Conservation (phyloP, 2,329 filamentous ascomycete genomes). For the Orbilia javanica region DNA sequence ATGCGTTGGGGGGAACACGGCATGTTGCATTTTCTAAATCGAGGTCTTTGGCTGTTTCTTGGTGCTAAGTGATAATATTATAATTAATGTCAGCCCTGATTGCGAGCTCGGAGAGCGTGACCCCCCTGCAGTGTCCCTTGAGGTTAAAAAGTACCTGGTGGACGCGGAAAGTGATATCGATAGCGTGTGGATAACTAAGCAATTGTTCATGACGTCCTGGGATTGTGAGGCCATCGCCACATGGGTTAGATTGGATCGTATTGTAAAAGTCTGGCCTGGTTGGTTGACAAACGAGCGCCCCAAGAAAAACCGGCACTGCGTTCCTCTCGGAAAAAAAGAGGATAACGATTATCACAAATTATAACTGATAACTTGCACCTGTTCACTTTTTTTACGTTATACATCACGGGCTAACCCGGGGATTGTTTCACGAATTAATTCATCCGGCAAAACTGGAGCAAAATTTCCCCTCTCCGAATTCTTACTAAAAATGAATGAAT, state of each 20-base stretch:
- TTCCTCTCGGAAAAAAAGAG: slow-evolving; percentile 3
- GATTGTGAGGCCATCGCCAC: background rate
- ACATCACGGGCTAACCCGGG: too few relatives aligned
- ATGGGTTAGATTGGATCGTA: slow-evolving; percentile 19
- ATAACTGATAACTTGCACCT: background rate
- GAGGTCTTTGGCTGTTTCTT: background rate
- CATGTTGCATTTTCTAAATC: slow-evolving; percentile 17
- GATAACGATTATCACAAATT: slow-evolving; percentile 11
- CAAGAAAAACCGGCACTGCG: background rate
- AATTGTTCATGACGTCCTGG: background rate
- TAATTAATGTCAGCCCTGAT: background rate
- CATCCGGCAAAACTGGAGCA: slow-evolving; percentile 28
- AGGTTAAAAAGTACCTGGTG: slow-evolving; percentile 25
- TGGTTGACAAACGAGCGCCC: background rate
- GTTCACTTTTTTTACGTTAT: too few relatives aligned
- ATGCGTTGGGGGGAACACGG: slow-evolving; percentile 11
- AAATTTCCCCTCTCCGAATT: background rate
- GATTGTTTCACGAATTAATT: slow-evolving; percentile 37
- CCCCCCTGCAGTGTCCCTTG: background rate
- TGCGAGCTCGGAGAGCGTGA: slow-evolving; percentile 7
- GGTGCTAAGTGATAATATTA: background rate
- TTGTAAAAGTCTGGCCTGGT: background rate
- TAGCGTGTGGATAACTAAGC: background rate
- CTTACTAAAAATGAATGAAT: too few relatives aligned
- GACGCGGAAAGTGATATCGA: slow-evolving; percentile 36